These are phyloP conservation scores for Wickerhamiella shivajii DNA, from an alignment of 805 yeast species.

Conservation along the genomic window DNA sequence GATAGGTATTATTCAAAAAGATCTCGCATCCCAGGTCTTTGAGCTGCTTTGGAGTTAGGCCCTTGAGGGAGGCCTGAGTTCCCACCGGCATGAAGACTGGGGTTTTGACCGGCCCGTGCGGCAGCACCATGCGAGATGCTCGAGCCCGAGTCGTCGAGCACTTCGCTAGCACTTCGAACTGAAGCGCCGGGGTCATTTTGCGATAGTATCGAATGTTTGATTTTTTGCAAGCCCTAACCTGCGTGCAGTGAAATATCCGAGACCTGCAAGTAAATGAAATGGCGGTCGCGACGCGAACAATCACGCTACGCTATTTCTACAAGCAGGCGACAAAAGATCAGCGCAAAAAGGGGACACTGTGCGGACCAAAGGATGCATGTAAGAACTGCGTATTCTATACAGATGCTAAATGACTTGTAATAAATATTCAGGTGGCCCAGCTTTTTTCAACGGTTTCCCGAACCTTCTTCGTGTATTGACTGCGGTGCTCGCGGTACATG, in stretches of 20 bases:
- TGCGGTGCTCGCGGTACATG: conserved; percentile 83
- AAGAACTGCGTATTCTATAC: no score
- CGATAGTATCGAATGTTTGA: not conserved
- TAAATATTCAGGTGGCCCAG: conserved; percentile 12
- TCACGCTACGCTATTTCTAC: not conserved
- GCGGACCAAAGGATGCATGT: no score
- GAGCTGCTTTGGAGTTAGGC: conserved; percentile 31
- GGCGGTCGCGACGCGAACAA: not conserved
- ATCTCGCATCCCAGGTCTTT: conserved; percentile 28
- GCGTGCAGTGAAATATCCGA: no score
- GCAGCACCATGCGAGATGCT: conserved; percentile 29
- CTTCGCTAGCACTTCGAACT: conserved; percentile 28
- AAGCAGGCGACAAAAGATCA: not conserved
- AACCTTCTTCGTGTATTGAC: conserved; percentile 82
- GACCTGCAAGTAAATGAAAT: no score
- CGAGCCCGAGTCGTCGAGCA: conserved; percentile 32
- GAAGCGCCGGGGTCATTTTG: conserved; percentile 20
- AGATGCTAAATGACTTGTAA: no score
- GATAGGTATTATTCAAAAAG: conserved; percentile 32
- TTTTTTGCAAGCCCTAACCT: not conserved
- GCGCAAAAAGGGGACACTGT: no score
- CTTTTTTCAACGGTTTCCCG: conserved; percentile 73
- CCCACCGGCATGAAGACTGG: conserved; percentile 37
- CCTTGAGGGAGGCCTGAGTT: conserved; percentile 33
- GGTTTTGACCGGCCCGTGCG: conserved; percentile 30